These are phyloP conservation scores for Ambrosia hybrid DNA, from an alignment of 140 eudicot genomes.

Conservation along the genomic window DNA sequence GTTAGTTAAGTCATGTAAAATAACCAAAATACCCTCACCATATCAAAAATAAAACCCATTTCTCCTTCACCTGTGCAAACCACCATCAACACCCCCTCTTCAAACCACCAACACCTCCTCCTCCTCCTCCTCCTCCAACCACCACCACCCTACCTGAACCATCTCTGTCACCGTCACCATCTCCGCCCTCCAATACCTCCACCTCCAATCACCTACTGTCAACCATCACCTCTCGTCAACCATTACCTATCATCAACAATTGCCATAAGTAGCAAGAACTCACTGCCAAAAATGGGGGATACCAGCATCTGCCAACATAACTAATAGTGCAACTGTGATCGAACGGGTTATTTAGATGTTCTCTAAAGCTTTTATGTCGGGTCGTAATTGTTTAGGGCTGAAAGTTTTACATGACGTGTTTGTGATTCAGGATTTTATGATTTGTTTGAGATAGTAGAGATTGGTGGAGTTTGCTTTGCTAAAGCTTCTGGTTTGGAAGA, in stretches of 20 bases:
- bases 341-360: conserved; percentile 42
- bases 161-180: too few relatives aligned
- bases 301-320: conserved; percentile 53
- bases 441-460: conserved; percentile 21
- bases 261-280: conserved; percentile 48
- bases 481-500: conserved; percentile 29
- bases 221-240: conserved; percentile 9
- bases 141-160: too few relatives aligned
- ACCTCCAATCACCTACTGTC: too few relatives aligned
- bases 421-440: conserved; percentile 25
- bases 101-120: too few relatives aligned
- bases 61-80: too few relatives aligned
- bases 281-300: conserved; percentile 52
- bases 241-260: conserved; percentile 52
- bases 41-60: too few relatives aligned
- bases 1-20: too few relatives aligned
- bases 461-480: conserved; percentile 21
- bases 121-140: too few relatives aligned
- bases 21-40: too few relatives aligned
- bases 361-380: conserved; percentile 59
- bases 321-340: conserved; percentile 53
- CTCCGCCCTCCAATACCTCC: too few relatives aligned
- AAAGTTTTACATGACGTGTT: conserved; percentile 17
- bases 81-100: too few relatives aligned
- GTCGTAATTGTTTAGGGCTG: conserved; percentile 44